A percentile compares a stretch with the other conserved stretches of the same genome.
These are phyloP conservation scores for Hyphopichia fennica DNA, from an alignment of 1,139 yeast genomes.

Conservation along the genomic window DNA sequence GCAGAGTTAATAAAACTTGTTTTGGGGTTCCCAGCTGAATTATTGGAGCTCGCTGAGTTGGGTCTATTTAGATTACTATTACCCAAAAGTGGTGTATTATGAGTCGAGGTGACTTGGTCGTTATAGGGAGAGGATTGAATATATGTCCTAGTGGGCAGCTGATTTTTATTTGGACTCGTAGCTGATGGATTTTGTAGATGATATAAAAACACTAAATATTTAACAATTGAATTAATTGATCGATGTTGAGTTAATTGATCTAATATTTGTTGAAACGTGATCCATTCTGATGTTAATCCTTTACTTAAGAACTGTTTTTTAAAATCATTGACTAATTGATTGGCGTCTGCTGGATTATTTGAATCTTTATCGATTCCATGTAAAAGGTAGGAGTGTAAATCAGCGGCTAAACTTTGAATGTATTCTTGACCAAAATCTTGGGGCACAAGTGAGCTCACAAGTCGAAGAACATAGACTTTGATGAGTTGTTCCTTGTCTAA, in stretches of 20 bases:
- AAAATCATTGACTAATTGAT: constrained; percentile 21
- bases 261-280: constrained; percentile 28
- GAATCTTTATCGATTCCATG: neutral
- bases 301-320: constrained; percentile 27
- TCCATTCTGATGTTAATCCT: constrained; percentile 30
- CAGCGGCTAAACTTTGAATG: constrained; percentile 32
- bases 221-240: constrained; percentile 33
- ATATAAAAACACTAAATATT: constrained; percentile 36
- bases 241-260: constrained; percentile 29
- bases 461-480: constrained; percentile 34
- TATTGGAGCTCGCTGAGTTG: neutral
- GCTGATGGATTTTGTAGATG: constrained; percentile 11
- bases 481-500: constrained; percentile 36
- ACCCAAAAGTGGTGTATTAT: neutral
- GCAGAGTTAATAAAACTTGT: neutral
- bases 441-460: constrained; percentile 42
- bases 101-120: neutral
- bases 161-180: neutral
- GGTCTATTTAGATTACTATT: neutral
- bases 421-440: constrained; percentile 40
- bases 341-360: constrained; percentile 13
- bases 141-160: no score
- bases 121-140: neutral
- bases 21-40: neutral
- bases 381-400: constrained; percentile 20